Base-by-base conservation (phyloP, 2,329 filamentous ascomycete genomes). In the Orbilia oligospora region DNA sequence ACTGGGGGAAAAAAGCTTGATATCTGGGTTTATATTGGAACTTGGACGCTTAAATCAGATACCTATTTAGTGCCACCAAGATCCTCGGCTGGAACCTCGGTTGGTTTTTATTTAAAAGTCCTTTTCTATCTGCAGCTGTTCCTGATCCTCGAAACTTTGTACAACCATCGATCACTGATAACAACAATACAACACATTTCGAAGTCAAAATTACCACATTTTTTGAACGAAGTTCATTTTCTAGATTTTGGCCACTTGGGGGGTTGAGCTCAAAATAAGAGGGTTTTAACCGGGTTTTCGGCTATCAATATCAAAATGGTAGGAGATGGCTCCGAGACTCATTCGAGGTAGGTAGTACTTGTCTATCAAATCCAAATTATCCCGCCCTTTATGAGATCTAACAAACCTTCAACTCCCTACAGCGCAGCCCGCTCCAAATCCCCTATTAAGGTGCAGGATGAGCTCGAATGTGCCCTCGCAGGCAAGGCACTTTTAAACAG, bases 401-500 rank as follows among this genome's bases (percentile, higher is more conserved):
- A 46, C n/a, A 20, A 46, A 46, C 2, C 5, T 9, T 20, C n/a
- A n/a, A 14, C 24, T 67, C 12, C 9, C 48, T 2, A 20, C 48
- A 33, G 61, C 24, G 20, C 16, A 56, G 46, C 9, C 12, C 68
- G 75, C 20, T 67, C 75, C 12, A 72, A 68, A 58, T 72, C 75
- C 22, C 75, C 75, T 9, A 72, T 78, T 53, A 14, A n/a, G 6
- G 9, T 72, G 16, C 20, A 22, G 10, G 53, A 69, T 14, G 68
- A 78, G 20, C n/a, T 79, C 3, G 76, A 79, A 55, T 79, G 76
- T 38, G 76, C 78, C 1, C 68, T 67, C 51, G 53, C 79, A 66
- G 88, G 89, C 4, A 85, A 85, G 48, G 86, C 88, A 0, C 85
- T 93, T 5, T 86, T 93, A 8, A 88, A 89, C 76, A 89, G 88